phyloP scores from a whole-genome alignment of 768 basidiomycete genomes.

The Paxillus involutus region DNA sequence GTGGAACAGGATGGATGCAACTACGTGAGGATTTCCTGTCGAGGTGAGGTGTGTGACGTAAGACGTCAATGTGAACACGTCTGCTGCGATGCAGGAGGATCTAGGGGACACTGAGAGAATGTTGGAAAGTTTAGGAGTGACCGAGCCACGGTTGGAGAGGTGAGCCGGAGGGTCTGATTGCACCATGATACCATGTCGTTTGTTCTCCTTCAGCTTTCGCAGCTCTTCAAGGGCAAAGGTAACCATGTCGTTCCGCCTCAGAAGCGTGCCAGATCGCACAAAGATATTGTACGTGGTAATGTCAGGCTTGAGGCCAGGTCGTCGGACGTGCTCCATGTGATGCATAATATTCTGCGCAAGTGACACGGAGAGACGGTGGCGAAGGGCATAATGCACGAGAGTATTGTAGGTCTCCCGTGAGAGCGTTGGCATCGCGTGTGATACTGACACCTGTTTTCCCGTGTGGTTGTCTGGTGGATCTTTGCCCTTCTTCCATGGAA shows the following conservation, averaged over 20 bases:
- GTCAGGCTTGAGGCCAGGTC: conserved; percentile 43
- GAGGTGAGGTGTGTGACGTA: conserved; percentile 53
- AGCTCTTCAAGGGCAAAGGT: conserved; percentile 38
- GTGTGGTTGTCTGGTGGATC: conserved; percentile 13
- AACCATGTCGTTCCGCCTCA: conserved; percentile 45
- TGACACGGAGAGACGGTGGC: conserved; percentile 50
- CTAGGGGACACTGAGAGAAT: conserved; percentile 14
- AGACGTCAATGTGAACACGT: conserved; percentile 49
- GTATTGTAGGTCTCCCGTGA: conserved; percentile 52
- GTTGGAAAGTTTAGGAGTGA: conserved; percentile 6
- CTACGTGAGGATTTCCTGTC: conserved; percentile 44
- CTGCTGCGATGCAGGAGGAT: conserved; percentile 26
- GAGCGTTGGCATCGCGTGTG: conserved; percentile 31
- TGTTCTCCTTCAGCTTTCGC: conserved; percentile 20
- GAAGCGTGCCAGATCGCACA: conserved; percentile 51
- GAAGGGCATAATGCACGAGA: conserved; percentile 66
- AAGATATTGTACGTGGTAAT: conserved; percentile 58
- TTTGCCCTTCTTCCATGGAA: conserved; percentile 27
- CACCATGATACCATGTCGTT: conserved; percentile 24
- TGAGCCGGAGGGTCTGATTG: not conserved
- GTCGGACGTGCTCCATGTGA: conserved; percentile 51
- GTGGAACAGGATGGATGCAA: conserved; percentile 48
- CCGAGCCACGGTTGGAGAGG: not conserved
- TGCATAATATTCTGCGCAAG: conserved; percentile 50
- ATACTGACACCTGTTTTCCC: conserved; percentile 1